These are phyloP conservation scores for Phanerodontia chrysosporium DNA, from an alignment of 768 basidiomycete species.

Conservation along the genomic window DNA sequence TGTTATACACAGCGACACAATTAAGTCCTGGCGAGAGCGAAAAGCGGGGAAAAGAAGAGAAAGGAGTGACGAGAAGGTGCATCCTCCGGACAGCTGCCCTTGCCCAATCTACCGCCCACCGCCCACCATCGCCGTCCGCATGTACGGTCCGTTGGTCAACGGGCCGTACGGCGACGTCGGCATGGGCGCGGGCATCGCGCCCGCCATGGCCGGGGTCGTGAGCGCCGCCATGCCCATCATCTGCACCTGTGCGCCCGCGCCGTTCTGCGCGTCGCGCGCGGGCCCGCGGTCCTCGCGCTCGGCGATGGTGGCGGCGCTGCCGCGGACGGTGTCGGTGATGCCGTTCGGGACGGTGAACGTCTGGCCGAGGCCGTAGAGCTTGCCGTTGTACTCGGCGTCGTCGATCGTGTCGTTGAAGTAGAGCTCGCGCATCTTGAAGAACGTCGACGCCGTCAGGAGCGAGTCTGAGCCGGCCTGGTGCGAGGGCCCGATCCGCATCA, in stretches of 20 bases:
- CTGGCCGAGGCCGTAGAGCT: constrained; percentile 79
- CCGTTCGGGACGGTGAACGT: constrained; percentile 70
- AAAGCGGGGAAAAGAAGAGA: constrained; percentile 10
- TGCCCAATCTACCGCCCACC: constrained; percentile 21
- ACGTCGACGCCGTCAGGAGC: constrained; percentile 86
- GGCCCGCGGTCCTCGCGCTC: constrained; percentile 67
- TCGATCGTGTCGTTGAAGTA: constrained; percentile 93
- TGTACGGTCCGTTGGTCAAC: constrained; percentile 60
- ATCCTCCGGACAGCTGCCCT: neutral
- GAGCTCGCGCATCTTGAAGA: constrained; percentile 92
- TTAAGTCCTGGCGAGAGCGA: neutral
- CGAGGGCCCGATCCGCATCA: constrained; percentile 82
- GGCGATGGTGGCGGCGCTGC: constrained; percentile 71
- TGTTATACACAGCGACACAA: constrained; percentile 6
- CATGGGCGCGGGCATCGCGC: constrained; percentile 41
- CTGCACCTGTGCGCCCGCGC: constrained; percentile 47
- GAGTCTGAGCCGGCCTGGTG: constrained; percentile 99
- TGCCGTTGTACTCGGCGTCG: constrained; percentile 75
- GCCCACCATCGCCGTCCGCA: constrained; percentile 51
- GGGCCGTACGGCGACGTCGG: constrained; percentile 55
- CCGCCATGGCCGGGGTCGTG: constrained; percentile 35
- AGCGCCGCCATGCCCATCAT: constrained; percentile 47
- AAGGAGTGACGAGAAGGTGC: constrained; percentile 7
- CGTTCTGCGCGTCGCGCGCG: constrained; percentile 48
- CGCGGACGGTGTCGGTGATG: constrained; percentile 57